phyloP scores from a whole-genome alignment of 2,329 filamentous ascomycete species.

The Lecanoromycetidae sp. region DNA sequence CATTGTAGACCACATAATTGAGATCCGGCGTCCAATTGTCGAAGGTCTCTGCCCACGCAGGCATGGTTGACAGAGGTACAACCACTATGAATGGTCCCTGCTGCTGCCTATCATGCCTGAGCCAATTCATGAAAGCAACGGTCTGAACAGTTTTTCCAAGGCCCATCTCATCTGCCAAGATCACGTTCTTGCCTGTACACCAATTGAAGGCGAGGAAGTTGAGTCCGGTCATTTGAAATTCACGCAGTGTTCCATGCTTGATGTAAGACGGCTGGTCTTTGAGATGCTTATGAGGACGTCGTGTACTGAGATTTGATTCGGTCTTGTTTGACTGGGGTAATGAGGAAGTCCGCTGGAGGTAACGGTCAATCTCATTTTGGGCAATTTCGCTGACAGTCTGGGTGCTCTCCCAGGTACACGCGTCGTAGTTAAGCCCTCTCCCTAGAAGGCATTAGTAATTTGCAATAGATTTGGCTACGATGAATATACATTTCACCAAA shows the following conservation, averaged over 20 bases:
- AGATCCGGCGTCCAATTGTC: constrained; percentile 91
- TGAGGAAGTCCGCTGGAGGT: constrained; percentile 68
- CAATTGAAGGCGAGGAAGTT: constrained; percentile 96
- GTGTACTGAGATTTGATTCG: constrained; percentile 63
- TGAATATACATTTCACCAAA: constrained; percentile 66
- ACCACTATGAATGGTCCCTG: constrained; percentile 94
- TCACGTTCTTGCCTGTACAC: constrained; percentile 88
- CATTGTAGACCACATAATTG: constrained; percentile 94
- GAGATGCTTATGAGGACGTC: constrained; percentile 58
- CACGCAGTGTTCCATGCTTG: constrained; percentile 68
- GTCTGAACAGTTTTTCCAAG: constrained; percentile 97
- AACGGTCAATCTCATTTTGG: constrained; percentile 84
- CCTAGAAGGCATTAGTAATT: constrained; percentile 26
- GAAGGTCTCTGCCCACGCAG: constrained; percentile 96
- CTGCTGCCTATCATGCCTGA: constrained; percentile 77
- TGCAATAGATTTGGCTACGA: constrained; percentile 2
- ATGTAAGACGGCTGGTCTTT: constrained; percentile 79
- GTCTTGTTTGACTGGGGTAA: constrained; percentile 68
- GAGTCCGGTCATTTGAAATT: constrained; percentile 86
- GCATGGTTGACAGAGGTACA: constrained; percentile 93
- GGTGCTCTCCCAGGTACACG: constrained; percentile 83
- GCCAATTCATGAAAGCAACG: constrained; percentile 92
- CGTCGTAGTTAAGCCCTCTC: constrained; percentile 87
- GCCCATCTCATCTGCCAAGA: constrained; percentile 97
- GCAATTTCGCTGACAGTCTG: constrained; percentile 64